These are phyloP conservation scores for Lentinula novae-zelandiae DNA, from an alignment of 1,284 basidiomycete genomes.

Conservation along the genomic window DNA sequence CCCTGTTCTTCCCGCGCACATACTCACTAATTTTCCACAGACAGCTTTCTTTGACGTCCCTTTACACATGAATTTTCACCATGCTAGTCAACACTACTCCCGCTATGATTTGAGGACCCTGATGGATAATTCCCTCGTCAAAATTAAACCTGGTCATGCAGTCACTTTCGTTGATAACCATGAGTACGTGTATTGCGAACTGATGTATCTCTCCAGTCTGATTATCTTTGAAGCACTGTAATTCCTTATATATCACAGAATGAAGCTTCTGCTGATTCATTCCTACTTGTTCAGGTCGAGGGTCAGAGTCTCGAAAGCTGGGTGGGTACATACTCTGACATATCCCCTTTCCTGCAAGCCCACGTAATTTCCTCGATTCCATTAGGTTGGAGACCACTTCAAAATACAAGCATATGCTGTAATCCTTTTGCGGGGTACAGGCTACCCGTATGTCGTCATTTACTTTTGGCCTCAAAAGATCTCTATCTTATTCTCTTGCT, in stretches of 20 bases:
- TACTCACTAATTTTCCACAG: slow-evolving; percentile 29
- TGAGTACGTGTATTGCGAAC: slow-evolving; percentile 49
- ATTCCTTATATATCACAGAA: neutral
- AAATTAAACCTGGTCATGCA: slow-evolving; percentile 60
- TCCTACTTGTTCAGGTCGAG: slow-evolving; percentile 43
- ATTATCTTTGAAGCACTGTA: slow-evolving; percentile 1
- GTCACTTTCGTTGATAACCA: slow-evolving; percentile 85
- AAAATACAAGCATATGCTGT: slow-evolving; percentile 84
- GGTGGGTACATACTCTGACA: slow-evolving; percentile 39
- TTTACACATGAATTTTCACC: slow-evolving; percentile 67
- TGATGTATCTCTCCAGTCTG: slow-evolving; percentile 1
- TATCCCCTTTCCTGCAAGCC: neutral
- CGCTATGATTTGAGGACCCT: slow-evolving; percentile 66
- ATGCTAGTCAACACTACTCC: slow-evolving; percentile 56
- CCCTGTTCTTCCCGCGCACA: neutral
- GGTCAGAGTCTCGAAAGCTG: slow-evolving; percentile 77
- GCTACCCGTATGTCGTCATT: slow-evolving; percentile 71
- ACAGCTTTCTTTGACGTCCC: slow-evolving; percentile 79
- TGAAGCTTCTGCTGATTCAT: neutral
- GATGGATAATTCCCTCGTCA: slow-evolving; percentile 54
- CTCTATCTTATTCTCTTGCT: neutral
- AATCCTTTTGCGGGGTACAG: slow-evolving; percentile 78
- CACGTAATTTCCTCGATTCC: neutral
- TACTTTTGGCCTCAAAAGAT: neutral
- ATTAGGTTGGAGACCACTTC: slow-evolving; percentile 61